Evolutionary conservation across 306 rosid genomes (phyloP), one percentile per base, ranked within the genome.

Genomic region (Castanea sativa): DNA sequence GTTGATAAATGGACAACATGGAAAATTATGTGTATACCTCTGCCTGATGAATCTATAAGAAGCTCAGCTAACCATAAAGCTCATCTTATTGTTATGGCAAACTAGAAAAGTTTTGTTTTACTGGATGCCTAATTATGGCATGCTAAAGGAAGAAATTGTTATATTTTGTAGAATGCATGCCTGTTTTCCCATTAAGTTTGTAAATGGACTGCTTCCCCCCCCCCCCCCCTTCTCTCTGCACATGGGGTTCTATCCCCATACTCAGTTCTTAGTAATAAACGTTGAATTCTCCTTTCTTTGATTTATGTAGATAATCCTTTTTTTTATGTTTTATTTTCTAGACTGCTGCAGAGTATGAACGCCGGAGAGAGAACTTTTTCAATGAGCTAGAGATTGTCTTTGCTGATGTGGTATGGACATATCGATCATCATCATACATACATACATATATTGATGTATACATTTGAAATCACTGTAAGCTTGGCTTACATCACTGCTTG

Each of bases 281-380:
- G 16, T 49, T 3, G 12, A 12, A 12, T 49, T n/a, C 38, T 30
- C 67, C 30, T 14, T 13, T 55, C 10, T 18, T 6, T 0, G 5
- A 20, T 32, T 29, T 16, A 18, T 74, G 73, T 64, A 21, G 33
- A 57, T 61, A 55, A 61, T 23, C 69, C 49, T 14, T 69, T 49
- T 35, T 77, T 55, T 20, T n/a, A 77, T 25, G 63, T 29, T 73
- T 4, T 45, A 35, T 76, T 82, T 87, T 71, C 41, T 83, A 94
- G 99, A 94, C 99, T 79, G 99, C 99, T 76, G 99, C 99, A 33
- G 99, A 94, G 88, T 94, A 94, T 80, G 87, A 90, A 20, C 84
- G 86, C 8, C 87, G 99, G 60, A 78, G 90, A 81, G 98, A 95
- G 32, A 92, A 95, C n/a, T 95, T 95, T 79, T 95, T 95, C 87